These are phyloP conservation scores for Pulicaria dysenterica DNA, from an alignment of 129 eudicot genomes.

Conservation along the genomic window DNA sequence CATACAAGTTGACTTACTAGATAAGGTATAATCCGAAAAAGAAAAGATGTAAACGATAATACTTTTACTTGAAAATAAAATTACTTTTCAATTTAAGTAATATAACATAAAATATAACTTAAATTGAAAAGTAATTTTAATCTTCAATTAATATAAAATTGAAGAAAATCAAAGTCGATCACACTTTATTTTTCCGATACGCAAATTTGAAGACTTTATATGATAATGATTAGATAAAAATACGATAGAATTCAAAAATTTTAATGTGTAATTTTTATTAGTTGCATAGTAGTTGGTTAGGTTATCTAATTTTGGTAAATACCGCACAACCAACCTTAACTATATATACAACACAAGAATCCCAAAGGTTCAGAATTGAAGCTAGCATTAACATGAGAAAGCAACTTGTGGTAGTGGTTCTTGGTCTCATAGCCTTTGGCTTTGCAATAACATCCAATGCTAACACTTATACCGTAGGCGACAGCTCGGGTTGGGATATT, in stretches of 20 bases:
- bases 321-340: constrained; percentile 29
- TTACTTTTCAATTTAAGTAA: too few species aligned
- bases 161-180: too few species aligned
- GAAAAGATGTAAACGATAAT: not conserved
- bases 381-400: constrained; percentile 35
- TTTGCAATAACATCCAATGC: constrained; percentile 58
- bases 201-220: not conserved
- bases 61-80: too few species aligned
- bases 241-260: not conserved
- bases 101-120: too few species aligned
- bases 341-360: constrained; percentile 33
- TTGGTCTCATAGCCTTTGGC: constrained; percentile 33
- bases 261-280: constrained; percentile 3
- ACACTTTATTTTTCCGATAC: too few species aligned
- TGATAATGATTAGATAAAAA: not conserved
- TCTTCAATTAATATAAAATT: too few species aligned
- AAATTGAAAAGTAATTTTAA: too few species aligned
- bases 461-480: constrained; percentile 70
- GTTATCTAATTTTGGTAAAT: constrained; percentile 30
- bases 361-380: constrained; percentile 20
- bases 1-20: constrained; percentile 36
- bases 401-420: constrained; percentile 22
- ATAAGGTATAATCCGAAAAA: not conserved
- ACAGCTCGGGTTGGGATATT: constrained; percentile 90
- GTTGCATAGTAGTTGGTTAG: constrained; percentile 40